These are phyloP conservation scores for Trichoderma simmonsii DNA, from an alignment of 2,329 filamentous ascomycete species.

Conservation along the genomic window DNA sequence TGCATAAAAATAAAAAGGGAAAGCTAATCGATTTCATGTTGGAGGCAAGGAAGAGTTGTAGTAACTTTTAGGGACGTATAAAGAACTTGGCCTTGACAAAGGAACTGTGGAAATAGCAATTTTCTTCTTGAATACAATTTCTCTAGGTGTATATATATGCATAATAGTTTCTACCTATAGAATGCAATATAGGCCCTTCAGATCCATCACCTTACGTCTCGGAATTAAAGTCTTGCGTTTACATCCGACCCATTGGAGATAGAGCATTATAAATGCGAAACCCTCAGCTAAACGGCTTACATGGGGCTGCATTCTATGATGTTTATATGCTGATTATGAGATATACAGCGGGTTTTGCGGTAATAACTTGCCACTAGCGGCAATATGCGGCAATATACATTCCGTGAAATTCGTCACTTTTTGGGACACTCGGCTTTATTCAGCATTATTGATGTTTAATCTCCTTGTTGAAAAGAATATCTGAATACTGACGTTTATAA, in stretches of 20 bases:
- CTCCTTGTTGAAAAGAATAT: neutral
- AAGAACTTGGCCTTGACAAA: neutral
- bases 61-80: accelerated
- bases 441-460: neutral
- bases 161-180: neutral
- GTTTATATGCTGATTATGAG: neutral
- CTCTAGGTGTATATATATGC: neutral
- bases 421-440: neutral
- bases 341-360: neutral
- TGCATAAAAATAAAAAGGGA: neutral
- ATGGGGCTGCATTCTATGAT: neutral
- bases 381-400: too few relatives aligned
- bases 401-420: accelerated
- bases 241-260: neutral
- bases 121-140: neutral
- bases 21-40: neutral
- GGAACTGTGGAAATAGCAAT: neutral
- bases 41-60: too few relatives aligned
- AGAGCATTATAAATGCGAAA: neutral
- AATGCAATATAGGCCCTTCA: neutral
- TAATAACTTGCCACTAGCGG: neutral
- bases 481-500: too few relatives aligned
- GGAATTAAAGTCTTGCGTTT: neutral
- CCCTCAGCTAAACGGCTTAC: accelerated
- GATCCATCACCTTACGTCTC: neutral